phyloP scores from a whole-genome alignment of 2,329 filamentous ascomycete species.

The Microcera coccophila region DNA sequence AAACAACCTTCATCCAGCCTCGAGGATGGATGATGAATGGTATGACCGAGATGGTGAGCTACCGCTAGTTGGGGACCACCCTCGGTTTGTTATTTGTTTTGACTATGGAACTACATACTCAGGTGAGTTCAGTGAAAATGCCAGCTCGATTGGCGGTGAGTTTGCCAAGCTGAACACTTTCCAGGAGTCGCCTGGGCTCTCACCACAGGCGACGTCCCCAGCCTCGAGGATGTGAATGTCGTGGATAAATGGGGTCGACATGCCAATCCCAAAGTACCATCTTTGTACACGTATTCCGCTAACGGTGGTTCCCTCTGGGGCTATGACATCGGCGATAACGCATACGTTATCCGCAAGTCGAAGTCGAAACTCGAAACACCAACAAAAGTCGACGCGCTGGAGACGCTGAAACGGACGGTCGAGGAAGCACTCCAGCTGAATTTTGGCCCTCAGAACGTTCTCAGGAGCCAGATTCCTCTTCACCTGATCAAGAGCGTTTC shows the following conservation, averaged over 20 bases:
- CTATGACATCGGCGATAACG: slow-evolving; percentile 10
- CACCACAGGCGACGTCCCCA: slow-evolving; percentile 2
- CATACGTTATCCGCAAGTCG: slow-evolving; percentile 11
- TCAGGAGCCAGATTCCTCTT: slow-evolving; percentile 5
- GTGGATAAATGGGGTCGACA: slow-evolving; percentile 8
- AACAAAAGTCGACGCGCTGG: slow-evolving; percentile 4
- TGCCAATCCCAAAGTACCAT: slow-evolving; percentile 8
- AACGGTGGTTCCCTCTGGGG: slow-evolving; percentile 8
- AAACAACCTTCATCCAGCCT: too few relatives aligned
- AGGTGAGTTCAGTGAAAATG: not conserved
- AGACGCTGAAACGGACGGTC: slow-evolving; percentile 8
- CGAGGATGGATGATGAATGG: not conserved
- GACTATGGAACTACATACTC: slow-evolving; percentile 14
- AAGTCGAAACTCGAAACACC: slow-evolving; percentile 11
- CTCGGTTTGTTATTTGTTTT: slow-evolving; percentile 12
- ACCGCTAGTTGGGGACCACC: not conserved
- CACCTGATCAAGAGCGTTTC: slow-evolving; percentile 9
- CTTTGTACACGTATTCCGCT: slow-evolving; percentile 11
- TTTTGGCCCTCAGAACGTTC: slow-evolving; percentile 1
- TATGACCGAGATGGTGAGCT: not conserved
- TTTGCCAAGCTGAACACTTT: not conserved
- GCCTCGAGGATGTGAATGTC: slow-evolving; percentile 7
- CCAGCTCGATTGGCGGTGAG: not conserved
- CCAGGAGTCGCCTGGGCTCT: slow-evolving; percentile 12
- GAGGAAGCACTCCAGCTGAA: slow-evolving; percentile 3